Conservation (phyloP, 495 filamentous ascomycete genomes). For the Talaromyces borbonicus region DNA sequence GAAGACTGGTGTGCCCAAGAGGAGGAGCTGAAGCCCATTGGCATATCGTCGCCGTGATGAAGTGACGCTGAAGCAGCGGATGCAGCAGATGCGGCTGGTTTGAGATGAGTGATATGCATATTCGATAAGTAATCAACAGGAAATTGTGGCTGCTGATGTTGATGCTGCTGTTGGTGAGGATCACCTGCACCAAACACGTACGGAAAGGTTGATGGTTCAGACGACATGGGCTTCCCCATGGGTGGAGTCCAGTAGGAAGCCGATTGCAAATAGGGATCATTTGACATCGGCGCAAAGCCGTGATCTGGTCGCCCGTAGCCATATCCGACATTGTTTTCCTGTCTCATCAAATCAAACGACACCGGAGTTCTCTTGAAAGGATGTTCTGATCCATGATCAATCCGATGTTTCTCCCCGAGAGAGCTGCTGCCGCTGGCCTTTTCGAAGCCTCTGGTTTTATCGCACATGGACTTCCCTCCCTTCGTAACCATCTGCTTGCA, state of each 20-base stretch:
- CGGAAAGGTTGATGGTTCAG: not conserved
- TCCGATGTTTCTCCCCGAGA: not conserved
- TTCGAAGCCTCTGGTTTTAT: conserved; percentile 12
- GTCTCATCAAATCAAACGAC: not conserved
- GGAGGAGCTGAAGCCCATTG: too few species aligned
- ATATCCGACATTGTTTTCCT: not conserved
- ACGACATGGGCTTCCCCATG: not conserved
- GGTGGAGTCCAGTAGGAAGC: not conserved
- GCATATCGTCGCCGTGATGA: too few species aligned
- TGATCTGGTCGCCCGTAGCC: not conserved
- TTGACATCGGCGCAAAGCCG: not conserved
- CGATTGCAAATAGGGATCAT: not conserved
- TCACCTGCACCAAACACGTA: not conserved
- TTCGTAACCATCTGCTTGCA: conserved; percentile 8
- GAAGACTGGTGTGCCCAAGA: too few species aligned
- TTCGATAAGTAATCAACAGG: conserved; percentile 10
- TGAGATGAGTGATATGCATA: conserved; percentile 1
- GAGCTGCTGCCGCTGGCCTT: not conserved
- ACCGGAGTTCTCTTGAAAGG: not conserved
- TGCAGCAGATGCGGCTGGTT: too few species aligned
- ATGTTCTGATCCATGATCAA: not conserved
- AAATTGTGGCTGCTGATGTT: not conserved
- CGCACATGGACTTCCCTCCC: not conserved
- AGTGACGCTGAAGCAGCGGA: too few species aligned
- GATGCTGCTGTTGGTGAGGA: not conserved